These are phyloP conservation scores for Cladorrhinum sp. DNA, from an alignment of 2,329 filamentous ascomycete genomes.

Conservation along the genomic window DNA sequence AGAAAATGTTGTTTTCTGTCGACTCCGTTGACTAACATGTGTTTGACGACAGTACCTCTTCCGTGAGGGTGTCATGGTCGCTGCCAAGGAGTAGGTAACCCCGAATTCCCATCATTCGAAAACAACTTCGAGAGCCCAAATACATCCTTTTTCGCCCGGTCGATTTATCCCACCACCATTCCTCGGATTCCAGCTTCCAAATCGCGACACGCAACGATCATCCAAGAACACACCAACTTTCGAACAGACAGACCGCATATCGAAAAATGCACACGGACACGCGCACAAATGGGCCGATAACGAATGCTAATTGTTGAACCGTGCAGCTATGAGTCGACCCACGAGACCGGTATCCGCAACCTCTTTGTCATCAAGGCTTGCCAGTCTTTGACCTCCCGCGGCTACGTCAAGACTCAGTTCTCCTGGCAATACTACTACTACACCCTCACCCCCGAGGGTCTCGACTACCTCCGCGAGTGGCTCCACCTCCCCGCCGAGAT, in stretches of 20 bases:
- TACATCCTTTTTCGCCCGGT: background rate
- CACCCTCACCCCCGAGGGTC: slow-evolving; percentile 94
- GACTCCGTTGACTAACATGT: slow-evolving; percentile 25
- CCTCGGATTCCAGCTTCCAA: background rate
- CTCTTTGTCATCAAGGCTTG: slow-evolving; percentile 98
- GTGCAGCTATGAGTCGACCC: slow-evolving; percentile 41
- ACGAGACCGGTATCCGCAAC: slow-evolving; percentile 99
- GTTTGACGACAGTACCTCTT: slow-evolving; percentile 62
- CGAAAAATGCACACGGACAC: background rate
- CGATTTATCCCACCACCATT: background rate
- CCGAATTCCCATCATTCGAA: background rate
- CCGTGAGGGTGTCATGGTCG: slow-evolving; percentile 88
- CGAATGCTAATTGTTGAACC: slow-evolving; percentile 23
- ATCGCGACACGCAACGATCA: background rate
- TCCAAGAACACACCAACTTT: too few species aligned
- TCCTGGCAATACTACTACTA: slow-evolving; percentile 99
- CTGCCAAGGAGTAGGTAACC: slow-evolving; percentile 82
- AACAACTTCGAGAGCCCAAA: background rate
- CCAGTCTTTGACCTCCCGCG: slow-evolving; percentile 97
- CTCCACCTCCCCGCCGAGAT: slow-evolving; percentile 99
- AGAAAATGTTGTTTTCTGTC: slow-evolving; percentile 1
- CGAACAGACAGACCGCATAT: background rate
- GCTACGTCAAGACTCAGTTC: slow-evolving; percentile 99
- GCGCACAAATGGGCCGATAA: background rate
- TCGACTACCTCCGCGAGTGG: slow-evolving; percentile 99